Percentiles rank a stretch among this genome's conserved stretches.
phyloP scores from a whole-genome alignment of 2,329 filamentous ascomycete species.

The Venturia effusa region DNA sequence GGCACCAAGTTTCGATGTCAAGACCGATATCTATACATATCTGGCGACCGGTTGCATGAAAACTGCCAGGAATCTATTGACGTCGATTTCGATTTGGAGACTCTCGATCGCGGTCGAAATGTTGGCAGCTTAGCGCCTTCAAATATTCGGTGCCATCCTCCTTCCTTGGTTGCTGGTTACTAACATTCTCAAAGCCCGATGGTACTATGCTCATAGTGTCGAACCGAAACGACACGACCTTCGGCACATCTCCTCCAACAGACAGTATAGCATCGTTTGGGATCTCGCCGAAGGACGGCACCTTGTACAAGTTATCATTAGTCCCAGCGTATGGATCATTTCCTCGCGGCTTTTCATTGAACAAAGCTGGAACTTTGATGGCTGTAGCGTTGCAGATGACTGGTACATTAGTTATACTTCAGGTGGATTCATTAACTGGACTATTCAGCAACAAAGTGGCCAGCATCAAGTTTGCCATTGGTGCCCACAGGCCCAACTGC shows the following conservation, averaged over 20 bases:
- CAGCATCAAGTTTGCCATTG: background rate
- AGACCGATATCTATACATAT: background rate
- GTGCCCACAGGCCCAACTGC: background rate
- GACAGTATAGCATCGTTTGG: constrained; percentile 55
- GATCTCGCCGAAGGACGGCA: constrained; percentile 32
- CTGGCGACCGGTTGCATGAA: background rate
- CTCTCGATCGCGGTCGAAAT: background rate
- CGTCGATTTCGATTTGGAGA: background rate
- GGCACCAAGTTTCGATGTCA: background rate
- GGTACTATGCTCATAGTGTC: constrained; percentile 47
- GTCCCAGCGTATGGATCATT: constrained; percentile 52
- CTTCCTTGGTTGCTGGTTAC: no score
- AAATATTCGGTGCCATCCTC: background rate
- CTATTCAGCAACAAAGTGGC: constrained; percentile 30
- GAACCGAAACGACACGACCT: constrained; percentile 52
- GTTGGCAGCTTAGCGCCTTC: background rate
- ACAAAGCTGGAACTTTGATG: constrained; percentile 50
- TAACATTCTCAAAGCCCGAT: background rate
- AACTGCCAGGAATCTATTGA: background rate
- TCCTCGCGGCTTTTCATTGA: constrained; percentile 59
- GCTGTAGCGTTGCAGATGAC: constrained; percentile 56
- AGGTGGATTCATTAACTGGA: constrained; percentile 49
- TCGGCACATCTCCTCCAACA: constrained; percentile 29
- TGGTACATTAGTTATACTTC: constrained; percentile 49
- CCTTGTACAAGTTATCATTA: constrained; percentile 47